Evolutionary conservation across 2,329 filamentous ascomycete species (phyloP).

Genomic region (Aspergillus texensis): DNA sequence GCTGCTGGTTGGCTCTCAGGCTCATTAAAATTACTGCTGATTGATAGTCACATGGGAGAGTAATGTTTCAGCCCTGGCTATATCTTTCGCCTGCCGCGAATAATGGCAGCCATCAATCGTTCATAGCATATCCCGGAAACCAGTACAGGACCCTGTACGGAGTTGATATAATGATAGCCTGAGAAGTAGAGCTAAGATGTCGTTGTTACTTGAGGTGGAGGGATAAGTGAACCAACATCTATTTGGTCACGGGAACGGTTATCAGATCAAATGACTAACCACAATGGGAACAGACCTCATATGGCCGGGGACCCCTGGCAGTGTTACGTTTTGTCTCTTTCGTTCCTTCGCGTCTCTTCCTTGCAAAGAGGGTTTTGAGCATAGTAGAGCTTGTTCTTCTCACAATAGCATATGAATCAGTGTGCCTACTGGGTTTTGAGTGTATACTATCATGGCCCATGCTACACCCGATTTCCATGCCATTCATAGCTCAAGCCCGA

Average conservation of each 20-base stretch:
- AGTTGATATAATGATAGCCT: neutral
- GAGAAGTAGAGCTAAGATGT: neutral
- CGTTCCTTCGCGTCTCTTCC: neutral
- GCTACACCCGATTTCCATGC: conserved; percentile 17
- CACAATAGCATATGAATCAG: neutral
- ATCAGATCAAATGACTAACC: neutral
- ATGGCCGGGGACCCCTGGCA: neutral
- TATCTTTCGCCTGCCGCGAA: neutral
- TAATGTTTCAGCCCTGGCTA: neutral
- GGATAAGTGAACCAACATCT: neutral
- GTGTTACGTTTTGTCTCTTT: neutral
- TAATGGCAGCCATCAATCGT: neutral
- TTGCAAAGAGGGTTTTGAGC: neutral
- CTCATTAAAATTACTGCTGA: neutral
- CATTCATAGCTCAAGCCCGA: conserved; percentile 44
- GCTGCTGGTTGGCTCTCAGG: neutral
- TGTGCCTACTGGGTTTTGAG: neutral
- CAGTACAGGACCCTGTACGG: neutral
- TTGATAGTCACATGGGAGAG: neutral
- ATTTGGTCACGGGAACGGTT: conserved; percentile 1
- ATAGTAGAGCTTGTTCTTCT: neutral
- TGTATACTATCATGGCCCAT: conserved; percentile 15
- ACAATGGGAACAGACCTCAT: neutral
- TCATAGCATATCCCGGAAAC: neutral
- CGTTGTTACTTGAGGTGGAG: neutral